phyloP scores from a whole-genome alignment of 805 yeast genomes.

The Spathaspora sp. region DNA sequence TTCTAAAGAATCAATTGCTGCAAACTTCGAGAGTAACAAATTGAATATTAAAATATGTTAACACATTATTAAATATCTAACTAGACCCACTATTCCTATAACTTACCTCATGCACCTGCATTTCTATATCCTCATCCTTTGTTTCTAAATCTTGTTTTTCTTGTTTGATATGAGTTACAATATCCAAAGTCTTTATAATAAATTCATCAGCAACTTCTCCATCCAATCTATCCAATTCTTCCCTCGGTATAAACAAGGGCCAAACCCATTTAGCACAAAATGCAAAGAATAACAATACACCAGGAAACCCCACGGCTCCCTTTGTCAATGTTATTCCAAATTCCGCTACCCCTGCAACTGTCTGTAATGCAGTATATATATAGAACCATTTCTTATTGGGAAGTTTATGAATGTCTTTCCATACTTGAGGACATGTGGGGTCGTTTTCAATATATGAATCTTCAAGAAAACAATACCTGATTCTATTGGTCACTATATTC shows the following conservation, averaged over 20 bases:
- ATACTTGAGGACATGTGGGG: conserved; percentile 33
- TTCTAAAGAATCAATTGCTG: too few species aligned
- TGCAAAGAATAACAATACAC: conserved; percentile 70
- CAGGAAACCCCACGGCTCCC: conserved; percentile 95
- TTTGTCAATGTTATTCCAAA: conserved; percentile 80
- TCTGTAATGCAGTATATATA: conserved; percentile 53
- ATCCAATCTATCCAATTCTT: conserved; percentile 64
- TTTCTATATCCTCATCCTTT: conserved; percentile 3
- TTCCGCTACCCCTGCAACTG: conserved; percentile 73
- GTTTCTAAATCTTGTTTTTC: conserved; percentile 1
- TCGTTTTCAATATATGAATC: conserved; percentile 31
- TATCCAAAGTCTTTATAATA: conserved; percentile 44
- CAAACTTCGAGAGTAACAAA: too few species aligned
- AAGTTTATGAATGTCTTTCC: conserved; percentile 24
- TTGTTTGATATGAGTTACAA: conserved; percentile 10
- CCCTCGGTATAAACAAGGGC: conserved; percentile 56
- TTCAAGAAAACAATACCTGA: conserved; percentile 64
- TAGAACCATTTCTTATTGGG: conserved; percentile 46
- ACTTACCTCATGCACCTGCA: not conserved
- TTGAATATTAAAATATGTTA: too few species aligned
- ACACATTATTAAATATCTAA: not conserved
- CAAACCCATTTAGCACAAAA: conserved; percentile 58
- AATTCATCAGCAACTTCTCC: conserved; percentile 58
- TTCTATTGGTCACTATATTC: conserved; percentile 59
- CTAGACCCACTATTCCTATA: not conserved